A percentile compares a stretch with the other conserved stretches of the same genome.
Evolutionary conservation across 164 flowering plant species (phyloP).

Genomic region (Nymphaea thermarum): DNA sequence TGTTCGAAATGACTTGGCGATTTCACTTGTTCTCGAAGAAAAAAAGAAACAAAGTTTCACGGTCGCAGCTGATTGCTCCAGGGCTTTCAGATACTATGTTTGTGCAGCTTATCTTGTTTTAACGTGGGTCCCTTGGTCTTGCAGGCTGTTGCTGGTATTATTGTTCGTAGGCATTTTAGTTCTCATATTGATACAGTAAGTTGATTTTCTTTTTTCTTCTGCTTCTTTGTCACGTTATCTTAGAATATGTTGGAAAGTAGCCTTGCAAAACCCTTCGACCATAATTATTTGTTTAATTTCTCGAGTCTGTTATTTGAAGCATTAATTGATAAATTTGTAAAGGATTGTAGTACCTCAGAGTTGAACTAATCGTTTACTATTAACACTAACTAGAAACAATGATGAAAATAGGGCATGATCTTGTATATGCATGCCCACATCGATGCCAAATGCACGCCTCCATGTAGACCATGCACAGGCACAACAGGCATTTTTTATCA

Average conservation of each 20-base stretch:
- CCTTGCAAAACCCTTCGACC: background rate
- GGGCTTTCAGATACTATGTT: background rate
- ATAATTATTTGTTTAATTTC: too few species aligned
- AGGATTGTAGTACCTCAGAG: background rate
- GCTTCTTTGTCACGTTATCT: background rate
- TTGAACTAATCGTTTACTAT: background rate
- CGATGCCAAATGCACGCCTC: too few species aligned
- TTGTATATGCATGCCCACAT: background rate
- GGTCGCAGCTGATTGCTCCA: too few species aligned
- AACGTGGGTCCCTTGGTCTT: slow-evolving; percentile 3
- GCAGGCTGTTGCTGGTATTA: slow-evolving; percentile 75
- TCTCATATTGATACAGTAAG: slow-evolving; percentile 57
- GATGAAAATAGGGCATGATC: background rate
- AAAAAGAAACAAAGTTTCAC: too few species aligned
- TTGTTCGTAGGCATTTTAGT: slow-evolving; percentile 47
- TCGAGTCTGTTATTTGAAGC: too few species aligned
- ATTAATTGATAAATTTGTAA: too few species aligned
- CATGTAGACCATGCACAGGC: too few species aligned
- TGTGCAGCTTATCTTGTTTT: background rate
- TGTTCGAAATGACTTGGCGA: too few species aligned
- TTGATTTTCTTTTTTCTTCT: background rate
- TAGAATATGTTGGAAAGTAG: background rate
- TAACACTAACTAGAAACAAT: too few species aligned
- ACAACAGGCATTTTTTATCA: too few species aligned
- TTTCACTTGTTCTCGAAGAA: too few species aligned